phyloP scores from a whole-genome alignment of 345 rosid species.

The Eucalyptus leucophloia region DNA sequence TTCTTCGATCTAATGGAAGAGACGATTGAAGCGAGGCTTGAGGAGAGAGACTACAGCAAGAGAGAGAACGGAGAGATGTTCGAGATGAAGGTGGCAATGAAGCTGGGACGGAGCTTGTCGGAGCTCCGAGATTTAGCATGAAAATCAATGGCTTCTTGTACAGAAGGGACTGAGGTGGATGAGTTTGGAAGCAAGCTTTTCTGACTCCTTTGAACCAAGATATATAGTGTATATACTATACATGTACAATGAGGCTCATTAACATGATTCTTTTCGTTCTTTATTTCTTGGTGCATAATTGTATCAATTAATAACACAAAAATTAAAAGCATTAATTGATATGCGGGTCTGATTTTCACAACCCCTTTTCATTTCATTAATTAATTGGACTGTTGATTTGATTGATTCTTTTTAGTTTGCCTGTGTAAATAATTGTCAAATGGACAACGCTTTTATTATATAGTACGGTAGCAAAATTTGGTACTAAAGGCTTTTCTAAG shows the following conservation, averaged over 20 bases:
- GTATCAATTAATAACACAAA: neutral
- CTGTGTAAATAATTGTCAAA: neutral
- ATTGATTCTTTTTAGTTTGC: neutral
- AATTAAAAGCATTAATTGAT: neutral
- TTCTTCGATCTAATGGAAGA: conserved; percentile 14
- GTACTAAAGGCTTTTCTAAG: neutral
- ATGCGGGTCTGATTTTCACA: neutral
- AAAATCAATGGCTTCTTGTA: neutral
- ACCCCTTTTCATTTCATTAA: neutral
- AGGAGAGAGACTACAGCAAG: neutral
- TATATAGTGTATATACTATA: neutral
- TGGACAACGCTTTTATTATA: neutral
- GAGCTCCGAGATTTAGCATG: conserved; percentile 22
- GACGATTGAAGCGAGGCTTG: conserved; percentile 3
- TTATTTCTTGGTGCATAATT: neutral
- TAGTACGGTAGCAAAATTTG: neutral
- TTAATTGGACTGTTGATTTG: neutral
- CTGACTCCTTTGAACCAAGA: neutral
- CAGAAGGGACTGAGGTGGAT: neutral
- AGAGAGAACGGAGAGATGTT: conserved; percentile 24
- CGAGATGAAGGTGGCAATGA: conserved; percentile 22
- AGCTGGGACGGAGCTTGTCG: conserved; percentile 36
- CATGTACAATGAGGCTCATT: neutral
- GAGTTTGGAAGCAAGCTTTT: conserved; percentile 39
- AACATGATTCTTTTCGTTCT: neutral